A percentile compares a stretch with the other conserved stretches of the same genome.
Conservation (phyloP, 108 stramenopile genomes). For the Cyclostephanos invisitatus region DNA sequence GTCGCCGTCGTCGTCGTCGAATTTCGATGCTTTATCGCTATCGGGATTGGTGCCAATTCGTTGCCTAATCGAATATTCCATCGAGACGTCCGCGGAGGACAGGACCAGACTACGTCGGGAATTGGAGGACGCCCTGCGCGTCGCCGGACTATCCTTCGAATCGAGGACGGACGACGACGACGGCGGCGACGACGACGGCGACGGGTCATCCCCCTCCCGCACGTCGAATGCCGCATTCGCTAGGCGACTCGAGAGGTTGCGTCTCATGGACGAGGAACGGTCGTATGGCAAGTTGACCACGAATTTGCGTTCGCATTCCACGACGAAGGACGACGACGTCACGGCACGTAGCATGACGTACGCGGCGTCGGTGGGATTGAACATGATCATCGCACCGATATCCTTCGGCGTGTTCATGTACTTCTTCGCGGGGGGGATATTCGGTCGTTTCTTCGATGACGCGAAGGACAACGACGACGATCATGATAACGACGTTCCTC, state of each 20-base stretch:
- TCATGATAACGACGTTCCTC: constrained; percentile 8
- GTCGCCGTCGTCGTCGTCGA: background rate
- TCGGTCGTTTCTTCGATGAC: constrained; percentile 52
- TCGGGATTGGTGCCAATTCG: constrained; percentile 9
- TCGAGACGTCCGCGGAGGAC: background rate
- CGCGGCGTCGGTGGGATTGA: constrained; percentile 78
- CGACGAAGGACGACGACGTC: constrained; percentile 58
- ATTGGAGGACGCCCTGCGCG: constrained; percentile 10
- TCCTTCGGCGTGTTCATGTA: constrained; percentile 86
- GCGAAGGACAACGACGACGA: background rate
- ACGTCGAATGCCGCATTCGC: constrained; percentile 25
- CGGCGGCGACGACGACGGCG: no score
- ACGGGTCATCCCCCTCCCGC: background rate
- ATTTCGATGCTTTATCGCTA: constrained; percentile 1
- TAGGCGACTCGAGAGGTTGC: constrained; percentile 61
- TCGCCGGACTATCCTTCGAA: constrained; percentile 2
- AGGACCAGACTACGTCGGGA: background rate
- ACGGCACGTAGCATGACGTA: constrained; percentile 82
- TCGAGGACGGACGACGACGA: background rate
- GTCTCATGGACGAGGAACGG: constrained; percentile 62
- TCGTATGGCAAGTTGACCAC: constrained; percentile 60
- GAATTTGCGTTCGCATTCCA: constrained; percentile 49
- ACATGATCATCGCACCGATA: constrained; percentile 87
- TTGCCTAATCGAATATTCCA: constrained; percentile 11
- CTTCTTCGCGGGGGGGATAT: constrained; percentile 72